A percentile compares a stretch with the other conserved stretches of the same genome.
Conservation (phyloP, 768 basidiomycete genomes). For the Crucibulum laeve region DNA sequence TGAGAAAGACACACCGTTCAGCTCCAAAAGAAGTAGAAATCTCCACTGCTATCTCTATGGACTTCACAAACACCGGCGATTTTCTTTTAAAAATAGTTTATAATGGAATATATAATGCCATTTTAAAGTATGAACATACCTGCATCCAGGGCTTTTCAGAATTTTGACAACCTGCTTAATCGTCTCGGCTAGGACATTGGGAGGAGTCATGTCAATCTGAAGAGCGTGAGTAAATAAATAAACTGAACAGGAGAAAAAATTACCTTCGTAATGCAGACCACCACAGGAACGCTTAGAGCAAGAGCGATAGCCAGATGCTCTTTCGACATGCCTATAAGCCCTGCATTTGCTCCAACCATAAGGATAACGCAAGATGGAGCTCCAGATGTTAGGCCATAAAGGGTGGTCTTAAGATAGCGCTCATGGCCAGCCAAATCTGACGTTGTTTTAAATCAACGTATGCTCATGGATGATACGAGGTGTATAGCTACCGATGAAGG, state of each 20-base stretch:
- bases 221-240: not conserved
- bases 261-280: slow-evolving; percentile 94
- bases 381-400: slow-evolving; percentile 93
- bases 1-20: slow-evolving; percentile 32
- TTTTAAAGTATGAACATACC: slow-evolving; percentile 37
- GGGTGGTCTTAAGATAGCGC: slow-evolving; percentile 85
- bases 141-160: slow-evolving; percentile 87
- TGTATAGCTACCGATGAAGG: slow-evolving; percentile 71
- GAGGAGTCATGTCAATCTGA: slow-evolving; percentile 96
- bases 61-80: slow-evolving; percentile 80
- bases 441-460: slow-evolving; percentile 1
- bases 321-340: slow-evolving; percentile 88
- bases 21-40: slow-evolving; percentile 69
- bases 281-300: slow-evolving; percentile 89
- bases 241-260: slow-evolving; percentile 2
- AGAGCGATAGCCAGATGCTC: slow-evolving; percentile 95
- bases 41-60: slow-evolving; percentile 76
- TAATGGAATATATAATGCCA: not conserved
- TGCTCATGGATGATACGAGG: not conserved
- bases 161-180: slow-evolving; percentile 92
- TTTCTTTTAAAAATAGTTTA: slow-evolving; percentile 42
- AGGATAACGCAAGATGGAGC: slow-evolving; percentile 89
- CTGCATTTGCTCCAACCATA: slow-evolving; percentile 95
- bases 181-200: slow-evolving; percentile 87
- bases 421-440: slow-evolving; percentile 95